Evolutionary conservation across 345 rosid species (phyloP), one percentile per base, ranked within the genome.

Genomic region (Citrus australasica): DNA sequence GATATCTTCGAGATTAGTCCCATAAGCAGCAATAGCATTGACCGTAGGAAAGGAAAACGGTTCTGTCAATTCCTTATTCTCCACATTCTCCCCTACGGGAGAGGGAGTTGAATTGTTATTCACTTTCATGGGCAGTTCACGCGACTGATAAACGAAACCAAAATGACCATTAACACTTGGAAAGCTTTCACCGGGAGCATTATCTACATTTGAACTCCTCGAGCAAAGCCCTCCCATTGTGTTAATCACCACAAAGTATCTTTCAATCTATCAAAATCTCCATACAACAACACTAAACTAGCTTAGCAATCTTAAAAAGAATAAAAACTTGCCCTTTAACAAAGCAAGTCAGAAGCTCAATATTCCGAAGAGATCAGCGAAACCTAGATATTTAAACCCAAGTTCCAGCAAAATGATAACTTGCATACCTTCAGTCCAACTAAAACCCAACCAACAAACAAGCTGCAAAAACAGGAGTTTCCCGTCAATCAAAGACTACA

Each of bases 221-320:
- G 99, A 94, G 91, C 99, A 94, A 85, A 96, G 88, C 86, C 98
- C 99, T 80, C 99, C 99, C 98, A 96, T 96, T 75, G 79, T 67
- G 66, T 42, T 67, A 75, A 79, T 82, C 82, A 75, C 77, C 71
- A 13, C 10, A 6, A 75, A 69, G 37, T 62, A 66, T 16, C 79
- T 24, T 69, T 84, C 82, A 83, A 65, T 61, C 75, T 80, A 75
- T 72, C 68, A 83, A 83, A 74, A 69, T 82, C 83, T 75, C 88
- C 94, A 88, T 84, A 48, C 73, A 76, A 83, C 71, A 61, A 14
- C 81, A 60, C 67, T 82, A 65, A 69, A 77, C 72, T 66, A 68
- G 58, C 80, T 75, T 19, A 38, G 79, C 37, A 82, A 74, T 48
- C 28, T 78, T 70, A 67, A 80, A 67, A 78, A 38, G 37, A 68